Conservation (phyloP, 2,329 filamentous ascomycete species). For the Mycogone perniciosa region DNA sequence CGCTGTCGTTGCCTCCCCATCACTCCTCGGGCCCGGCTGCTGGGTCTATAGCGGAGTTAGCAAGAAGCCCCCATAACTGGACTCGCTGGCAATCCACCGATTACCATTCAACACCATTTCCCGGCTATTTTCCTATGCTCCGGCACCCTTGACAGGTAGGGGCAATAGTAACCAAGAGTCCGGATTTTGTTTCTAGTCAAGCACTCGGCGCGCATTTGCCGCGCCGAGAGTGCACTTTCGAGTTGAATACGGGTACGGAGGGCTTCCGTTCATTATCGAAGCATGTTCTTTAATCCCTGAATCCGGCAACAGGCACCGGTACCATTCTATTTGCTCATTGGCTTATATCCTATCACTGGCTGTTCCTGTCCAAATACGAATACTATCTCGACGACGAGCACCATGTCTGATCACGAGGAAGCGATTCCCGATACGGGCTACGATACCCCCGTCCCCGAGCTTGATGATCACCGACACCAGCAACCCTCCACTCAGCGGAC, state of each 20-base stretch:
- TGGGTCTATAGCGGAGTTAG: slow-evolving; percentile 96
- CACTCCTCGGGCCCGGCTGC: slow-evolving; percentile 85
- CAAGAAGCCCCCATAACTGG: slow-evolving; percentile 94
- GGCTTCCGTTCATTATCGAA: slow-evolving; percentile 14
- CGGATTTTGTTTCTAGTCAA: slow-evolving; percentile 24
- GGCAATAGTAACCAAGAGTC: slow-evolving; percentile 8
- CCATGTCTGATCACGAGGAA: slow-evolving; percentile 64
- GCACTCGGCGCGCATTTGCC: slow-evolving; percentile 32
- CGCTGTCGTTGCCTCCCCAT: slow-evolving; percentile 65
- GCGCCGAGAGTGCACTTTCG: slow-evolving; percentile 27
- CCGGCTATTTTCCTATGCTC: neutral
- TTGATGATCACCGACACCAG: slow-evolving; percentile 82
- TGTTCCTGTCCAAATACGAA: slow-evolving; percentile 1
- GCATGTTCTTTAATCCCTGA: slow-evolving; percentile 27
- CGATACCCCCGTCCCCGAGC: slow-evolving; percentile 67
- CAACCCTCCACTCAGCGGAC: slow-evolving; percentile 52
- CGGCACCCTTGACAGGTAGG: neutral
- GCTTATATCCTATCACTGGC: slow-evolving; percentile 10
- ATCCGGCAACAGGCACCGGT: slow-evolving; percentile 21
- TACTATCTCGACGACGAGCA: slow-evolving; percentile 20
- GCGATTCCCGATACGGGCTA: slow-evolving; percentile 55
- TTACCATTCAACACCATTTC: slow-evolving; percentile 1
- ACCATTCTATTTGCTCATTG: slow-evolving; percentile 1
- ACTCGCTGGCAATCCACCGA: slow-evolving; percentile 3
- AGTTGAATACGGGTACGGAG: slow-evolving; percentile 1